A percentile compares a stretch with the other conserved stretches of the same genome.
Conservation (phyloP, 78 protist genomes). For the Dictyostelium capitatum region DNA sequence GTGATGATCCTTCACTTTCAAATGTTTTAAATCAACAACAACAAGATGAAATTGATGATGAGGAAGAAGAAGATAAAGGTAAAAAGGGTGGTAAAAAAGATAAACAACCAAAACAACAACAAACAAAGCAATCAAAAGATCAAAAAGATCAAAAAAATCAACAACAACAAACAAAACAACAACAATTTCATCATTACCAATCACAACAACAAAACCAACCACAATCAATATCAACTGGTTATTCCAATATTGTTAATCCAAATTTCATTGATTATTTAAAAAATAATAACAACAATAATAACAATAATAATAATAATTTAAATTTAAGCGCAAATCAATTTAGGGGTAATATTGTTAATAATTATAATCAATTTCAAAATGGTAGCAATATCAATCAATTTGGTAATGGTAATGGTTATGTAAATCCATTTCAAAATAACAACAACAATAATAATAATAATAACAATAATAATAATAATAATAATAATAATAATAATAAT, state of each 20-base stretch:
- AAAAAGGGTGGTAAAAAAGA: background rate
- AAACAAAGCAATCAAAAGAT: background rate
- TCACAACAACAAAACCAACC: background rate
- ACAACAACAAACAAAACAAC: background rate
- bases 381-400: background rate
- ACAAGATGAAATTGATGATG: background rate
- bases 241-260: constrained; percentile 14
- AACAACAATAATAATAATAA: background rate
- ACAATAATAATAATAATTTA: background rate
- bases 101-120: background rate
- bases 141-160: background rate
- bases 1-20: constrained; percentile 44
- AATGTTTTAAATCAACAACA: background rate
- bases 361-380: background rate
- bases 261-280: constrained; percentile 4
- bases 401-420: too few relatives aligned
- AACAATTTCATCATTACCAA: background rate
- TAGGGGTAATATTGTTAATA: background rate
- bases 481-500: background rate
- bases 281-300: constrained; percentile 5
- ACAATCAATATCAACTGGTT: background rate
- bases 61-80: constrained; percentile 8
- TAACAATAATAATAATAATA: background rate
- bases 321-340: background rate
- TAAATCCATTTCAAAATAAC: background rate